phyloP scores from a whole-genome alignment of 2,329 filamentous ascomycete species.

The Arthrobotrys musiformis region DNA sequence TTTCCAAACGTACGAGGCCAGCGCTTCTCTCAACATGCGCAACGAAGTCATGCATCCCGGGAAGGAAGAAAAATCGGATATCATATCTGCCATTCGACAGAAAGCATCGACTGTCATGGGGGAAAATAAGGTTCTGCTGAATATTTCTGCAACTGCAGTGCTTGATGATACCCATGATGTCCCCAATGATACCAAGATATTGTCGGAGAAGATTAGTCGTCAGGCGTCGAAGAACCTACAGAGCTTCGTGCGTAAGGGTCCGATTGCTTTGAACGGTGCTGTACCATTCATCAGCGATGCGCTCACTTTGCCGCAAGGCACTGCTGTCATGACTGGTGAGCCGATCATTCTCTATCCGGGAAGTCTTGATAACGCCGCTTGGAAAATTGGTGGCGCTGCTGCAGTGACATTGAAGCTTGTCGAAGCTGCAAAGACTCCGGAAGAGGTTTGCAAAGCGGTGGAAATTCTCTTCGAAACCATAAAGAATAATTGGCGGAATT shows the following conservation, averaged over 20 bases:
- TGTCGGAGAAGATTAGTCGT: conserved; percentile 76
- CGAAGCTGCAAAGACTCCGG: conserved; percentile 76
- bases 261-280: conserved; percentile 87
- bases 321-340: conserved; percentile 82
- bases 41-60: conserved; percentile 91
- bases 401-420: conserved; percentile 85
- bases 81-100: conserved; percentile 84
- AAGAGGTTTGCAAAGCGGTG: conserved; percentile 79
- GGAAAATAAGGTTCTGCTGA: conserved; percentile 83
- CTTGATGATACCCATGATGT: conserved; percentile 79
- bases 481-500: conserved; percentile 93
- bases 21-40: conserved; percentile 85
- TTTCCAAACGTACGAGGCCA: conserved; percentile 95
- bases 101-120: conserved; percentile 84
- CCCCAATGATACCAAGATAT: conserved; percentile 65
- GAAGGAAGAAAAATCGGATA: conserved; percentile 90
- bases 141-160: conserved; percentile 81
- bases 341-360: conserved; percentile 84
- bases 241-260: conserved; percentile 56
- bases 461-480: conserved; percentile 87
- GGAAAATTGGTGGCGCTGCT: conserved; percentile 91
- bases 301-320: conserved; percentile 80
- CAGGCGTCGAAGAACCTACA: conserved; percentile 59
- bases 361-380: conserved; percentile 88
- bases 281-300: conserved; percentile 89